Base-by-base conservation (phyloP, 2,329 filamentous ascomycete genomes). In the Aspergillus sergii region DNA sequence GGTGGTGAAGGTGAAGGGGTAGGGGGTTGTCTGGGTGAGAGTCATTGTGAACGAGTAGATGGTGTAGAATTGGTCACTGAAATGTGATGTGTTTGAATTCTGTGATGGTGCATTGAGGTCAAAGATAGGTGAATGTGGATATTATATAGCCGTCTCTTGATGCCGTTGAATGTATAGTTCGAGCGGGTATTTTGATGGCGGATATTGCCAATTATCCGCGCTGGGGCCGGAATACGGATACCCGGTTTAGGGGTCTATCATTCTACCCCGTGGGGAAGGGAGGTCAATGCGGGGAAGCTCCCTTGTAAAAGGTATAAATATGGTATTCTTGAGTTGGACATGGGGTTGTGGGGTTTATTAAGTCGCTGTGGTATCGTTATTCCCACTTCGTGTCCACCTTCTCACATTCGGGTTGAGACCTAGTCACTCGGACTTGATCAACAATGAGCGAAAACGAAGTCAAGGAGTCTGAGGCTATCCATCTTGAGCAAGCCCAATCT, bases 1-100 rank as follows among this genome's bases (percentile, higher is more conserved):
- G 41, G 56, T 45, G 46, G 51, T 58, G 56, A 64, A 66, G n/a
- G 57, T n/a, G 59, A 64, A 64, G 19, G 64, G 64, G 43, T 65
- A 65, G 21, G 64, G 64, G 36, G 50, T 39, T 28, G 64, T 51
- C 32, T 50, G 51, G 63, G 36, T 39, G 14, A 45, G 28, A 11
- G 61, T n/a, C 61, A 63, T 63, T 10, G 12, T 51, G 28, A n/a
- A 26, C 10, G 30, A 3, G 39, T 19, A 9, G 23, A 11, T n/a
- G 55, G 4, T 10, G 12, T 21, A 2, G 21, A 43, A 9, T 43
- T 21, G 19, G 19, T 21, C 16, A 43, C 8, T 19, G 8, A 0
- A 43, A 21, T 21, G 8, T 1, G 4, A 43, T 43, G 41, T 4
- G 2, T 43, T 43, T 11, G 16, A 21, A 9, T 10, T 21, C 41